A percentile compares a stretch with the other conserved stretches of the same genome.
Evolutionary conservation across 179 eudicot species (phyloP).

Genomic region (Silene vulgaris): DNA sequence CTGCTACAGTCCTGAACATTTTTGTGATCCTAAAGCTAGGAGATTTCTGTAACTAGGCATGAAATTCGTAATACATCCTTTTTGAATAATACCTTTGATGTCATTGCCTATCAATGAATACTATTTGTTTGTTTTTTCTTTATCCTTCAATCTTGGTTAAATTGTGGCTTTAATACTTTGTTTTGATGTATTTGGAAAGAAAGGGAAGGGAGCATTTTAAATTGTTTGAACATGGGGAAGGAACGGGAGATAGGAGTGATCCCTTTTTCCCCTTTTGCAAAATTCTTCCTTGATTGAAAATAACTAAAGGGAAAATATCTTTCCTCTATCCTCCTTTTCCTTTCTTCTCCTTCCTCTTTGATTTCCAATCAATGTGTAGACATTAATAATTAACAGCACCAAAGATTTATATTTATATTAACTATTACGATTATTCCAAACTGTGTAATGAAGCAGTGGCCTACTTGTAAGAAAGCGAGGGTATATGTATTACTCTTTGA

Average conservation of each 20-base stretch:
- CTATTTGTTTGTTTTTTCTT: not conserved
- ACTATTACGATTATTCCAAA: not conserved
- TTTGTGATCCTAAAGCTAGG: not conserved
- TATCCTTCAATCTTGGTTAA: not conserved
- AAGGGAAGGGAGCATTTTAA: not conserved
- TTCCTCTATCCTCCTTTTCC: not conserved
- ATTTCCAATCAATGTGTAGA: not conserved
- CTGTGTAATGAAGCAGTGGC: not conserved
- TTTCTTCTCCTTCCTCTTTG: not conserved
- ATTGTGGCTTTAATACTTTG: not conserved
- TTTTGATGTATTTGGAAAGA: not conserved
- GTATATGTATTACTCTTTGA: slow-evolving; percentile 4
- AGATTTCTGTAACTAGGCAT: not conserved
- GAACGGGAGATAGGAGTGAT: not conserved
- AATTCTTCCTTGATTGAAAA: slow-evolving; percentile 9
- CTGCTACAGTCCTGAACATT: not conserved
- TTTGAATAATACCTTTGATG: not conserved
- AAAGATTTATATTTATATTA: not conserved
- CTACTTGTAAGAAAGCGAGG: not conserved
- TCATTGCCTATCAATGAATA: not conserved
- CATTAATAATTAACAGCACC: not conserved
- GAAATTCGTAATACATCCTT: not conserved
- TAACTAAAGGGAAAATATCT: not conserved
- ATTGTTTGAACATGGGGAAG: not conserved
- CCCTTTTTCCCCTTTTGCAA: not conserved